phyloP scores from a whole-genome alignment of 192 early-diverging fungal genomes.

The Rhizoclosmatium globosum region DNA sequence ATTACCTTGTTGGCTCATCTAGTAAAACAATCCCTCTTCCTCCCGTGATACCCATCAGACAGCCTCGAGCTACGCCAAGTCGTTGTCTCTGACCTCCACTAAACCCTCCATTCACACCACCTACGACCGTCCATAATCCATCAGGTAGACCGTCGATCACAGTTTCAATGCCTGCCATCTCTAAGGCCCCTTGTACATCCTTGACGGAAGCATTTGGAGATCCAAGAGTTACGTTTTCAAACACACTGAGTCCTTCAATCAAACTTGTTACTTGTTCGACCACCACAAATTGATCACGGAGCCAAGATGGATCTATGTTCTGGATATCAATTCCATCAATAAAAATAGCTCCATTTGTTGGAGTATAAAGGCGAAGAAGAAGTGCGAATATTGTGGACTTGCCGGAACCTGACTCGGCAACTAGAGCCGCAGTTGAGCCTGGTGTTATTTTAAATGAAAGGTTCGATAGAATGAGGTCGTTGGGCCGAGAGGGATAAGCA shows the following conservation, averaged over 20 bases:
- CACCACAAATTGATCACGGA: constrained; percentile 80
- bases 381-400: constrained; percentile 66
- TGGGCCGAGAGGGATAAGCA: constrained; percentile 34
- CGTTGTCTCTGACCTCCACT: constrained; percentile 21
- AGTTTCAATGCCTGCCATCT: not conserved
- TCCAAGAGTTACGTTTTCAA: constrained; percentile 5
- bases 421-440: constrained; percentile 67
- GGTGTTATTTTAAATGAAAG: constrained; percentile 4
- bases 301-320: constrained; percentile 69
- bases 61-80: constrained; percentile 15
- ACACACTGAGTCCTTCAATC: constrained; percentile 4
- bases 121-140: constrained; percentile 6
- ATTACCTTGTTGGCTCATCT: constrained; percentile 23
- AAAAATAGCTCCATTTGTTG: constrained; percentile 58
- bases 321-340: constrained; percentile 44
- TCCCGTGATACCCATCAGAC: not conserved
- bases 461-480: not conserved
- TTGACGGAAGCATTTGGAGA: constrained; percentile 48
- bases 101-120: constrained; percentile 13
- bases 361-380: constrained; percentile 80
- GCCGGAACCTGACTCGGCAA: constrained; percentile 69
- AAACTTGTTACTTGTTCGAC: constrained; percentile 52
- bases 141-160: constrained; percentile 1
- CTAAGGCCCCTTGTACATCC: constrained; percentile 40
- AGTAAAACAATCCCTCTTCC: not conserved